Base-by-base conservation (phyloP, 202 grass and related monocot species). In the Schoenoplectus tabernaemontani region DNA sequence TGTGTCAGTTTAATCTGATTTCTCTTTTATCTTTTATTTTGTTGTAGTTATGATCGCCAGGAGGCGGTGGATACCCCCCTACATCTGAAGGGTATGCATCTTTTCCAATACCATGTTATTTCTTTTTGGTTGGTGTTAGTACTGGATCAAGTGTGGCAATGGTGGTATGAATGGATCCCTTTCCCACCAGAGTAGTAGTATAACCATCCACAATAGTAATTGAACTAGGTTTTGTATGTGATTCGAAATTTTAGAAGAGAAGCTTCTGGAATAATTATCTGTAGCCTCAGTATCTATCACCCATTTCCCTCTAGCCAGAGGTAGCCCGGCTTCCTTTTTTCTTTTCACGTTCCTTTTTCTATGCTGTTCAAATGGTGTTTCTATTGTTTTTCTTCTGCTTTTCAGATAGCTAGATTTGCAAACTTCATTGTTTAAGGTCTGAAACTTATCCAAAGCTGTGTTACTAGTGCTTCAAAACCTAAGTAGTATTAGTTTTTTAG, bases 61-160 rank as follows among this genome's bases (percentile, higher is more conserved):
- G 68, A 32, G 43, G 20, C 9, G 13, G 42, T 48, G 8, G 13
- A 23, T 36, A 17, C 1, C 56, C 36, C 43, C 41, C 59, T 37
- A 22, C 78, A 65, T 65, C 36, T 65, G 41, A 83, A 43, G 43
- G 65, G 81, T 73, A 83, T 83, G 22, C 39, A 83, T 62, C 53
- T 16, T 37, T 80, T 44, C 28, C 30, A 13, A 34, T 17, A 10
- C 47, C 39, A 32, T 3, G 13, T 37, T 80, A 65, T 51, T 36
- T 32, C 61, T 64, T 19, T 65, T 75, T 5, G 2, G 0, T 36
- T 53, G 47, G 15, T 54, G 47, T 2, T 75, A 12, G 3, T 9
- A 51, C 54, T 15, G 28, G 39, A 3, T 75, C 16, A 5, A 22
- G 12, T 10, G 48, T 63, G 36, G 36, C 36, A 37, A 37, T 37